Evolutionary conservation across 164 flowering plant species (phyloP).

Genomic region (Vitis rotundifolia): DNA sequence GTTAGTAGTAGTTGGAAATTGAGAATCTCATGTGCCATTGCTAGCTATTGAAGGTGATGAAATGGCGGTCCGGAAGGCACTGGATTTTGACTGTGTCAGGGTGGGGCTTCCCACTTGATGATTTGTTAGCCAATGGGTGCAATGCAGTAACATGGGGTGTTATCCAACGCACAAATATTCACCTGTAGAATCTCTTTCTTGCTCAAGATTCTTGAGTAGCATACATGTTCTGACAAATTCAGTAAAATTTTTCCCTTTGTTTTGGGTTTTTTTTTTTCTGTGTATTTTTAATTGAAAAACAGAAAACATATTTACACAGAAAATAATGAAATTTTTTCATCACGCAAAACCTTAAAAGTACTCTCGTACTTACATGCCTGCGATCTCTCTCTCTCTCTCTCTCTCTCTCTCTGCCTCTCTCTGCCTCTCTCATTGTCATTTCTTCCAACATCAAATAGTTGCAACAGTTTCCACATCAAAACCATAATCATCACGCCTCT

Average conservation of each 20-base stretch:
- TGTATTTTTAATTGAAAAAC: not conserved
- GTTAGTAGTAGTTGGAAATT: no score
- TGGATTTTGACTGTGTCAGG: not conserved
- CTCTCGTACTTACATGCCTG: slow-evolving; percentile 26
- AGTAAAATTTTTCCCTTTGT: not conserved
- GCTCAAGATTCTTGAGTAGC: not conserved
- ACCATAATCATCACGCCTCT: slow-evolving; percentile 15
- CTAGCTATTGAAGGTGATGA: no score
- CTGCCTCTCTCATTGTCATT: slow-evolving; percentile 27
- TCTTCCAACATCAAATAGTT: slow-evolving; percentile 15
- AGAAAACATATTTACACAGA: slow-evolving; percentile 8
- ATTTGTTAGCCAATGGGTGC: slow-evolving; percentile 27
- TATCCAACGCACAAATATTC: not conserved
- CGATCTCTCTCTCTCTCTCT: slow-evolving; percentile 18
- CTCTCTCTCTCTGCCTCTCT: slow-evolving; percentile 17
- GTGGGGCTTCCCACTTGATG: slow-evolving; percentile 19
- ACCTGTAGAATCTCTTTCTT: not conserved
- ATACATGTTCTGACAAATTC: slow-evolving; percentile 12
- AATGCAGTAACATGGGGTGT: slow-evolving; percentile 30
- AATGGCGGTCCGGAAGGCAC: no score
- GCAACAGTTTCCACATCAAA: slow-evolving; percentile 21
- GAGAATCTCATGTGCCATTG: slow-evolving; percentile 10
- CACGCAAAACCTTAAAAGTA: slow-evolving; percentile 52
- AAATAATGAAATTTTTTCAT: slow-evolving; percentile 36
- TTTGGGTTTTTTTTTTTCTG: no score